phyloP scores from a whole-genome alignment of 305 asterid genomes.

The Solanum hybrid region DNA sequence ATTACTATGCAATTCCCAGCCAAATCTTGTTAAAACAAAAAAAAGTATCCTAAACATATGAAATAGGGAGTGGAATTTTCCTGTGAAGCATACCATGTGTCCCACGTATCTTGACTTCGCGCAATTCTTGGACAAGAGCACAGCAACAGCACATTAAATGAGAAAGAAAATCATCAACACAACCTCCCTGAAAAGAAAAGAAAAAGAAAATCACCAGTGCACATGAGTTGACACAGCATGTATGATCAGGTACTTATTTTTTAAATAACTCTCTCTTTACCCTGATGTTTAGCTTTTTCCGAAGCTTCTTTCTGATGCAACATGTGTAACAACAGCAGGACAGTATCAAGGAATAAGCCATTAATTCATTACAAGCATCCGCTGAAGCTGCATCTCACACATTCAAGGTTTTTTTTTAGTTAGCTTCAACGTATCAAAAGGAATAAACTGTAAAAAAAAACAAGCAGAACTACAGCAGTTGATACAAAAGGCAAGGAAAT shows the following conservation, averaged over 20 bases:
- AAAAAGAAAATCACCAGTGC: not conserved
- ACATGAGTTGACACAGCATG: not conserved
- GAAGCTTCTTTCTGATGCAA: slow-evolving; percentile 70
- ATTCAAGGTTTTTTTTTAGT: not conserved
- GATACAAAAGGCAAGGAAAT: not conserved
- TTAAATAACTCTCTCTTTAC: slow-evolving; percentile 18
- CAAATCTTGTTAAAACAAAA: not conserved
- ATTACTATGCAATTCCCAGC: not conserved
- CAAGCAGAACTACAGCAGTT: not conserved
- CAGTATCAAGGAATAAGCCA: slow-evolving; percentile 72
- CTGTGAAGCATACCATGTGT: slow-evolving; percentile 32
- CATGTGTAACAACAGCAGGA: slow-evolving; percentile 92
- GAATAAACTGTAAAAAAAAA: not conserved
- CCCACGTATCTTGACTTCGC: slow-evolving; percentile 70
- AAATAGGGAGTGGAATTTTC: not conserved
- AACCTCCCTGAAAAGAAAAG: slow-evolving; percentile 50
- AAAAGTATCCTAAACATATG: not conserved
- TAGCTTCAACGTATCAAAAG: slow-evolving; percentile 1
- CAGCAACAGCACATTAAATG: slow-evolving; percentile 93
- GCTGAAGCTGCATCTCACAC: slow-evolving; percentile 53
- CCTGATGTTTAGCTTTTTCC: slow-evolving; percentile 48
- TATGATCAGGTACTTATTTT: not conserved
- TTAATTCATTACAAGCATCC: slow-evolving; percentile 69
- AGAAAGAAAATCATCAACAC: slow-evolving; percentile 70
- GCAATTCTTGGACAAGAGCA: slow-evolving; percentile 83